These are phyloP conservation scores for Triticum timopheevii DNA, from an alignment of 176 grass and related monocot genomes.

Conservation along the genomic window DNA sequence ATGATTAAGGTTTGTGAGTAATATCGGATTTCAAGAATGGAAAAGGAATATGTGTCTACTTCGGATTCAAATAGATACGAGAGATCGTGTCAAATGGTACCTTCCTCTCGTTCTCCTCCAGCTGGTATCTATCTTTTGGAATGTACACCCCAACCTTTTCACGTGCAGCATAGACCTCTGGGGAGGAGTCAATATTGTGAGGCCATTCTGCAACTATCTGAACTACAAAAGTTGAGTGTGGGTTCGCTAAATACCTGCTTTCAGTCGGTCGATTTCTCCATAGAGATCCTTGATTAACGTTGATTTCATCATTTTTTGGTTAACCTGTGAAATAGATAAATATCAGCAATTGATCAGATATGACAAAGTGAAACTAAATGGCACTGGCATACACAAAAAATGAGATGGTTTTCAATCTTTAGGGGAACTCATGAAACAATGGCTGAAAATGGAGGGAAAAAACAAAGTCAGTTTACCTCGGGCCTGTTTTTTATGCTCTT, in stretches of 20 bases:
- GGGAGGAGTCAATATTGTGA: constrained; percentile 31
- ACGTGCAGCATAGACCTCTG: constrained; percentile 96
- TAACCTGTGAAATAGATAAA: constrained; percentile 55
- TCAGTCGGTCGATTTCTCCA: constrained; percentile 91
- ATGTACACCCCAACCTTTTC: constrained; percentile 98
- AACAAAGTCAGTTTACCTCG: constrained; percentile 51
- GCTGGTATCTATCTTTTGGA: constrained; percentile 88
- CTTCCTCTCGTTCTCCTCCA: constrained; percentile 91
- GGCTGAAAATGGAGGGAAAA: not conserved
- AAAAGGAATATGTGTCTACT: not conserved
- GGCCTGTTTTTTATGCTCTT: constrained; percentile 99
- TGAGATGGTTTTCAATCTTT: not conserved
- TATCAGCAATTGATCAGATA: constrained; percentile 4
- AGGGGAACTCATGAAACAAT: not conserved
- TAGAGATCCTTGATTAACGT: constrained; percentile 99
- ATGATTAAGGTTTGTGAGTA: not conserved
- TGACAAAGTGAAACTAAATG: constrained; percentile 6
- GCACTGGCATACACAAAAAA: not conserved
- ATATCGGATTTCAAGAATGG: not conserved
- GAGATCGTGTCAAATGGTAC: constrained; percentile 41
- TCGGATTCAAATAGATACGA: not conserved
- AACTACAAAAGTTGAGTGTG: not conserved
- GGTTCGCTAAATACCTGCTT: constrained; percentile 67
- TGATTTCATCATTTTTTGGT: constrained; percentile 99
- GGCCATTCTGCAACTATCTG: constrained; percentile 9